A percentile compares a stretch with the other conserved stretches of the same genome.
Evolutionary conservation across 345 rosid genomes (phyloP).

Genomic region (Mercurialis annua): DNA sequence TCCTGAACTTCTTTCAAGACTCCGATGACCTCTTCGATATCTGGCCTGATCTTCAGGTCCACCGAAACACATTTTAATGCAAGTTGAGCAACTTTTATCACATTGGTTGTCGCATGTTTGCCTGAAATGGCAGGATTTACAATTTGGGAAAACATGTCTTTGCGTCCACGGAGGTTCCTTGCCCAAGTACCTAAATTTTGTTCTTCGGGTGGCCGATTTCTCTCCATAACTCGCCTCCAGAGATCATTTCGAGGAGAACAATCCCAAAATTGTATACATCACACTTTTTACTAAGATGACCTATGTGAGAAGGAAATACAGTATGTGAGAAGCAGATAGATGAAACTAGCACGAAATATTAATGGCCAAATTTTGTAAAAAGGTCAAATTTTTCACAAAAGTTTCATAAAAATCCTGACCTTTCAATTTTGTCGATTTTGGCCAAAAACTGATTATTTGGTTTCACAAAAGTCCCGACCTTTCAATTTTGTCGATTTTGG

Average conservation of each 20-base stretch:
- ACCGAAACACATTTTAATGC: constrained; percentile 19
- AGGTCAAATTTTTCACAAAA: too few relatives aligned
- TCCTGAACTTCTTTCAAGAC: constrained; percentile 38
- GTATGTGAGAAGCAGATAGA: not conserved
- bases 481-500: too few relatives aligned
- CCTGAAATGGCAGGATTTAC: constrained; percentile 25
- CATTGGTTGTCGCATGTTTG: constrained; percentile 9
- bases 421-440: too few relatives aligned
- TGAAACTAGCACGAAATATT: too few relatives aligned
- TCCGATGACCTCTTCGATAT: constrained; percentile 10
- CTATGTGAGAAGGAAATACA: not conserved
- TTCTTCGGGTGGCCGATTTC: too few relatives aligned
- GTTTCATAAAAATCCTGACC: too few relatives aligned
- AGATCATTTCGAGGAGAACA: too few relatives aligned
- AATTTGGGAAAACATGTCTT: constrained; percentile 15
- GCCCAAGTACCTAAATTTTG: too few relatives aligned
- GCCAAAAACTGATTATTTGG: too few relatives aligned
- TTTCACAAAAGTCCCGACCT: too few relatives aligned
- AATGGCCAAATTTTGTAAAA: too few relatives aligned
- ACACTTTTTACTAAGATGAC: constrained; percentile 7
- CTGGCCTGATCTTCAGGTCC: constrained; percentile 19
- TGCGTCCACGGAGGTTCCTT: constrained; percentile 15
- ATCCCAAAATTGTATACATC: too few relatives aligned
- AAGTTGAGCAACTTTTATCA: constrained; percentile 6
- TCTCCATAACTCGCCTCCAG: not conserved